These are phyloP conservation scores for Epichloe festucae DNA, from an alignment of 2,329 filamentous ascomycete genomes.

Conservation along the genomic window DNA sequence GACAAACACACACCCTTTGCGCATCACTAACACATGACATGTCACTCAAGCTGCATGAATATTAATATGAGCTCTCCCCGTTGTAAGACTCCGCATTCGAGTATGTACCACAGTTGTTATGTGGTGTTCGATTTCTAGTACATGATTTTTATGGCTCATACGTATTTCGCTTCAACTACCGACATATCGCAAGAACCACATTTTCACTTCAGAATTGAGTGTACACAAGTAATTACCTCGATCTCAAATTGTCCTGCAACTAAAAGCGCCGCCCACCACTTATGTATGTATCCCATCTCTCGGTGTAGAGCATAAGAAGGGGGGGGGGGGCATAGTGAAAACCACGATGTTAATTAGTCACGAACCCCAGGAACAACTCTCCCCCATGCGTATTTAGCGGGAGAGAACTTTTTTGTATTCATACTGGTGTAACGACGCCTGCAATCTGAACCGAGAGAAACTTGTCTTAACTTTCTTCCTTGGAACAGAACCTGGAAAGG, in stretches of 20 bases:
- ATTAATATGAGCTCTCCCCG: background rate
- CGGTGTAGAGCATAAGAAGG: too few relatives aligned
- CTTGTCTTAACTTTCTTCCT: conserved; percentile 18
- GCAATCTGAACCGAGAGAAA: conserved; percentile 9
- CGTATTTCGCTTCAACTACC: background rate
- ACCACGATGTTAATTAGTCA: background rate
- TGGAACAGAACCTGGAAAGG: conserved; percentile 15
- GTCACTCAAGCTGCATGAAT: background rate
- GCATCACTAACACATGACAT: conserved; percentile 2
- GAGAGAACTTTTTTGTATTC: background rate
- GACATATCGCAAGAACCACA: too few relatives aligned
- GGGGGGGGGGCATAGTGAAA: too few relatives aligned
- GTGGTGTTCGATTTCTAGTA: background rate
- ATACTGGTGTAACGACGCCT: background rate
- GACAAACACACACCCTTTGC: background rate
- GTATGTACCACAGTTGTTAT: background rate
- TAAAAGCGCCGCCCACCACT: too few relatives aligned
- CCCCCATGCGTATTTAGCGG: background rate
- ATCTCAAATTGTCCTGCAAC: too few relatives aligned
- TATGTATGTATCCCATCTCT: too few relatives aligned
- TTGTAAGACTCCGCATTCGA: background rate
- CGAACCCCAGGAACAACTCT: background rate
- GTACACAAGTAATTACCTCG: too few relatives aligned
- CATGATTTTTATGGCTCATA: background rate
- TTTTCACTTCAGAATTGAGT: too few relatives aligned